A percentile compares a stretch with the other conserved stretches of the same genome.
These are phyloP conservation scores for Prunus kanzakura DNA, from an alignment of 306 rosid species.

Conservation along the genomic window DNA sequence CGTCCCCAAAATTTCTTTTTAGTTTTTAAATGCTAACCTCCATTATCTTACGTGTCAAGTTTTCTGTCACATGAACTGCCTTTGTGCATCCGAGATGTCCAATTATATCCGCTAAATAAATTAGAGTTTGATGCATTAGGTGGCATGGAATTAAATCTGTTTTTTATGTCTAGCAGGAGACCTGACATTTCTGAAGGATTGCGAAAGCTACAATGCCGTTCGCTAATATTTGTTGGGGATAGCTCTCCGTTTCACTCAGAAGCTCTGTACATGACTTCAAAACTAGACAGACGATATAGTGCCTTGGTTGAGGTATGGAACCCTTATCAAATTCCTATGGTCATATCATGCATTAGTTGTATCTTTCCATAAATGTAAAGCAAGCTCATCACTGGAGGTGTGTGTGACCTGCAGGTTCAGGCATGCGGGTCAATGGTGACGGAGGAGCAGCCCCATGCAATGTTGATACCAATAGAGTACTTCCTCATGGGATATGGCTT, in stretches of 20 bases:
- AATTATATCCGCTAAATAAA: background rate
- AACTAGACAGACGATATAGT: conserved; percentile 75
- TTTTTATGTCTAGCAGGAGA: conserved; percentile 54
- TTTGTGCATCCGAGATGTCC: background rate
- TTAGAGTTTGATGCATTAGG: conserved; percentile 7
- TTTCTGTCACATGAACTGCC: background rate
- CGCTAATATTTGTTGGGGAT: conserved; percentile 89
- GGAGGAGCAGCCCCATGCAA: conserved; percentile 98
- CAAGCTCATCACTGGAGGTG: conserved; percentile 10
- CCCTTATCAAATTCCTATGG: conserved; percentile 2
- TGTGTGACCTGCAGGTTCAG: conserved; percentile 68
- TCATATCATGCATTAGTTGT: background rate
- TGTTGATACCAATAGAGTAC: conserved; percentile 91
- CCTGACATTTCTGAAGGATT: conserved; percentile 68
- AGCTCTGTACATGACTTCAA: conserved; percentile 81
- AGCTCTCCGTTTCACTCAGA: conserved; percentile 78
- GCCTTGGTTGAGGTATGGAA: conserved; percentile 86
- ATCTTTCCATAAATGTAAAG: conserved; percentile 3
- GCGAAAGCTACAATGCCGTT: conserved; percentile 76
- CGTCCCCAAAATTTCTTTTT: conserved; percentile 4
- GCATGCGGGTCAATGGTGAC: conserved; percentile 96
- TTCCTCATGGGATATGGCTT: conserved; percentile 92
- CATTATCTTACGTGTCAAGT: background rate
- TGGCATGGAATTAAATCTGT: conserved; percentile 5
- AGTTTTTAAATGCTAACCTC: background rate